Evolutionary conservation across 257 asterid genomes (phyloP).

Genomic region (Lycium barbarum): DNA sequence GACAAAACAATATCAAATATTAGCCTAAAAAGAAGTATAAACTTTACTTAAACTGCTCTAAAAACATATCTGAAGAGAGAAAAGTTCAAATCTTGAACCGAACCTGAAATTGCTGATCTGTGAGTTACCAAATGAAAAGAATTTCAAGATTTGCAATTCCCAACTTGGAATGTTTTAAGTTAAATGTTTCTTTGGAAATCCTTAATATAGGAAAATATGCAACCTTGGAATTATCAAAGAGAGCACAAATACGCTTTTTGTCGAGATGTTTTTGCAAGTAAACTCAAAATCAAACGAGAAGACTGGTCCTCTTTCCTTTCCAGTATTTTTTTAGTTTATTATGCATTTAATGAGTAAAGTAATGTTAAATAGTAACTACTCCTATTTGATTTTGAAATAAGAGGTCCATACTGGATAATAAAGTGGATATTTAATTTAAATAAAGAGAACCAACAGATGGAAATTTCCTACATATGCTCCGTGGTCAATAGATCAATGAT

Average conservation of each 20-base stretch:
- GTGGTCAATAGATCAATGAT: background rate
- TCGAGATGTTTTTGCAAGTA: constrained; percentile 9
- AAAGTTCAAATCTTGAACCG: background rate
- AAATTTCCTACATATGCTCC: background rate
- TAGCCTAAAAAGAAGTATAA: background rate
- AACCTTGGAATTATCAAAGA: constrained; percentile 25
- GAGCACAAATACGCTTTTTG: background rate
- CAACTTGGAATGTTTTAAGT: constrained; percentile 5
- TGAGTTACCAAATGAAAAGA: background rate
- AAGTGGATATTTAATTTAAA: background rate
- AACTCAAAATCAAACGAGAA: background rate
- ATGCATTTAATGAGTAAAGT: background rate
- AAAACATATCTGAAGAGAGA: background rate
- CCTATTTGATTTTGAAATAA: background rate
- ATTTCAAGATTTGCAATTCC: background rate
- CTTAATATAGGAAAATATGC: constrained; percentile 16
- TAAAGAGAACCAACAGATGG: background rate
- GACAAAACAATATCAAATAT: background rate
- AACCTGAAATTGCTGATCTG: constrained; percentile 26
- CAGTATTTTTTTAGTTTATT: background rate
- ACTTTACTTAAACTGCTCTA: background rate
- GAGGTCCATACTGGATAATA: background rate
- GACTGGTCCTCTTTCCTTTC: constrained; percentile 6
- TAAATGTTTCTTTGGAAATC: background rate
- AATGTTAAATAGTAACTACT: background rate